These are phyloP conservation scores for Blastobotrys petasosporus DNA, from an alignment of 1,139 yeast genomes.

Conservation along the genomic window DNA sequence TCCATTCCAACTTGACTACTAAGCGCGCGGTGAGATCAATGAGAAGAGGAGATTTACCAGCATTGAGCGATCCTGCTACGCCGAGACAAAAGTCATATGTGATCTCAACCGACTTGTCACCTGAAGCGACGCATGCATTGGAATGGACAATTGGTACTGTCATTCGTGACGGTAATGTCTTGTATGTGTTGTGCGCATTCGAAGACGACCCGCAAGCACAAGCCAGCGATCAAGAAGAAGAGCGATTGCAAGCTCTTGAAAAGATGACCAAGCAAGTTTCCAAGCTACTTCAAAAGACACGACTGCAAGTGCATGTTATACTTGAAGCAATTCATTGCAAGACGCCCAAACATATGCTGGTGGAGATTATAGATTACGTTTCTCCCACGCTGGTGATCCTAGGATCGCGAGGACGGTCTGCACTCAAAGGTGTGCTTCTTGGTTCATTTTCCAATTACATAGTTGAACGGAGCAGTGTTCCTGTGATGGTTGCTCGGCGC, in stretches of 20 bases:
- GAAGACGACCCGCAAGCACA: constrained; percentile 46
- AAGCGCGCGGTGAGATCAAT: constrained; percentile 57
- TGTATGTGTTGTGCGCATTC: constrained; percentile 72
- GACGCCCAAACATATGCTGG: constrained; percentile 77
- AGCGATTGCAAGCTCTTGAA: constrained; percentile 54
- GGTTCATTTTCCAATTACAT: constrained; percentile 73
- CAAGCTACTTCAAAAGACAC: constrained; percentile 59
- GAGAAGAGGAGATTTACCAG: constrained; percentile 63
- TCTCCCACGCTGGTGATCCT: constrained; percentile 80
- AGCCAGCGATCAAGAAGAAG: constrained; percentile 38
- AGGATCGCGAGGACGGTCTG: constrained; percentile 72
- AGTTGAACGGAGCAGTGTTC: constrained; percentile 72
- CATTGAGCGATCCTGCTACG: constrained; percentile 43
- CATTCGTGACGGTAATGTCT: constrained; percentile 74
- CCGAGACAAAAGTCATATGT: constrained; percentile 62
- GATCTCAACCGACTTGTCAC: constrained; percentile 75
- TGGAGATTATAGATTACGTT: constrained; percentile 75
- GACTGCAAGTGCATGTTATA: constrained; percentile 69
- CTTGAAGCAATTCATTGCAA: constrained; percentile 78
- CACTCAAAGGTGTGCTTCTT: constrained; percentile 67
- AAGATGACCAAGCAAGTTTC: constrained; percentile 55
- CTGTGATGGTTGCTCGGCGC: constrained; percentile 86
- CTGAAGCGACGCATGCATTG: constrained; percentile 78
- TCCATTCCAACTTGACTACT: constrained; percentile 51
- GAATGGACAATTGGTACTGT: constrained; percentile 91